These are phyloP conservation scores for Hippophae gyantsensis DNA, from an alignment of 306 rosid genomes.

Conservation along the genomic window DNA sequence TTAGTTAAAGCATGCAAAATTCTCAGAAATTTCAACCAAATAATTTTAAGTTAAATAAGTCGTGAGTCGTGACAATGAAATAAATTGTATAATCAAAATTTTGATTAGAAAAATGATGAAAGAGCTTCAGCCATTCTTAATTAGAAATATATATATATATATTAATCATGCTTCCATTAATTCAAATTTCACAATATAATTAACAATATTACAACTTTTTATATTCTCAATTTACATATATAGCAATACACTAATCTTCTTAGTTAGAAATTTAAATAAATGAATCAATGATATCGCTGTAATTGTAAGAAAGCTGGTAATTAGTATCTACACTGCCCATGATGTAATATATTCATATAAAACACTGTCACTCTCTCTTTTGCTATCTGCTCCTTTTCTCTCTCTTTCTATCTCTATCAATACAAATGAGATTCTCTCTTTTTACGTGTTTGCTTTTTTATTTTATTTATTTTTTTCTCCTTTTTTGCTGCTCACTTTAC, in stretches of 20 bases:
- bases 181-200: too few species aligned
- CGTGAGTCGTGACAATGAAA: too few species aligned
- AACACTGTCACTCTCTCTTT: slow-evolving; percentile 19
- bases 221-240: too few species aligned
- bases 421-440: slow-evolving; percentile 45
- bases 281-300: slow-evolving; percentile 62
- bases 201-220: too few species aligned
- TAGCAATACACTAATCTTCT: background rate
- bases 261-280: slow-evolving; percentile 40
- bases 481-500: slow-evolving; percentile 36
- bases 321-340: too few species aligned
- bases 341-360: background rate
- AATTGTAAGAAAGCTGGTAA: slow-evolving; percentile 21
- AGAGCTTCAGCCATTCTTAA: slow-evolving; percentile 32
- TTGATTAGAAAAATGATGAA: slow-evolving; percentile 1
- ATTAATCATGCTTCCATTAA: too few species aligned
- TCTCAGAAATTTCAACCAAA: too few species aligned
- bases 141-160: slow-evolving; percentile 8
- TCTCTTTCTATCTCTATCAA: too few species aligned
- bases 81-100: background rate
- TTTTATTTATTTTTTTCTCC: slow-evolving; percentile 6
- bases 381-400: background rate
- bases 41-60: too few species aligned
- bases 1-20: too few species aligned
- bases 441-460: slow-evolving; percentile 34